A percentile compares a stretch with the other conserved stretches of the same genome.
phyloP scores from a whole-genome alignment of 495 filamentous ascomycete species.

The Xylaria grammica region DNA sequence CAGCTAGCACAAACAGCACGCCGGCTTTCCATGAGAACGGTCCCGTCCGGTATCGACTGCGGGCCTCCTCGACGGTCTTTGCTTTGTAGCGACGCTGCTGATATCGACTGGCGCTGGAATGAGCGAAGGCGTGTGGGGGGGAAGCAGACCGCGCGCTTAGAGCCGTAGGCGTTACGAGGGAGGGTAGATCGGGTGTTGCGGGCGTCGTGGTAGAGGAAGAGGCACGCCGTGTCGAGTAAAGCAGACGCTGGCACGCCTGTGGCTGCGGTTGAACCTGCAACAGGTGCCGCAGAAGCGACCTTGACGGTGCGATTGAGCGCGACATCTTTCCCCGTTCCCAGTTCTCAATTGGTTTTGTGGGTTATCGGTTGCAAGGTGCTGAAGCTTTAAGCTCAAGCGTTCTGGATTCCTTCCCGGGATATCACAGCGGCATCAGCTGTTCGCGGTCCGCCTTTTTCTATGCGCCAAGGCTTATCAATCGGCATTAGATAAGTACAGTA shows the following conservation, averaged over 20 bases:
- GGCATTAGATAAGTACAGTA: constrained; percentile 14
- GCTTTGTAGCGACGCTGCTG: constrained; percentile 42
- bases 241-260: constrained; percentile 29
- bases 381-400: background rate
- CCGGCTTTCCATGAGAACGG: constrained; percentile 93
- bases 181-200: background rate
- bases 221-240: constrained; percentile 27
- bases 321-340: too few species aligned
- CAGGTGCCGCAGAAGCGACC: constrained; percentile 28
- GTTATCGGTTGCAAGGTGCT: background rate
- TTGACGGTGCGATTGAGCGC: constrained; percentile 25
- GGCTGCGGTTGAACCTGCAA: constrained; percentile 23
- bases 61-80: constrained; percentile 62
- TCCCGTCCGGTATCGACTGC: constrained; percentile 57
- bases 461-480: background rate
- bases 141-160: constrained; percentile 13
- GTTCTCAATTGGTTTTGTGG: constrained; percentile 4
- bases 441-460: background rate
- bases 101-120: background rate
- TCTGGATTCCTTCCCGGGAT: background rate
- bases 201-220: constrained; percentile 21
- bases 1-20: constrained; percentile 80
- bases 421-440: background rate
- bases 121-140: background rate
- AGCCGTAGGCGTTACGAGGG: constrained; percentile 11